Base-by-base conservation (phyloP, 257 asterid species). In the Ocimum tenuiflorum region DNA sequence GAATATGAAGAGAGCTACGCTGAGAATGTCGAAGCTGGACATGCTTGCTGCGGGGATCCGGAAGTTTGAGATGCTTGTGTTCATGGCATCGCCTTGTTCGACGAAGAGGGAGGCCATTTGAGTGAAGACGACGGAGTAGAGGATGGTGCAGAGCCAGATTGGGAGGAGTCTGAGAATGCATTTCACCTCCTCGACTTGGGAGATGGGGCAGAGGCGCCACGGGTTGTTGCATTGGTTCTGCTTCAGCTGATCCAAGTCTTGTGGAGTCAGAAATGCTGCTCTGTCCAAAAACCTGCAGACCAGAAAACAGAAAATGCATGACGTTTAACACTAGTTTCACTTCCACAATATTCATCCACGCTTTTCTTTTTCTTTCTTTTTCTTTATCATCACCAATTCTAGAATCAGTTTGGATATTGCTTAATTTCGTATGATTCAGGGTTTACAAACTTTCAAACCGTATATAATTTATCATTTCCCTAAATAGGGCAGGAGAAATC, bases 41-140 rank as follows among this genome's bases (percentile, higher is more conserved):
- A 94, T 94, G 78, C 97, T 88, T 3, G 97, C 95, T 1, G 97
- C 85, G 0, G 97, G 99, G 65, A 94, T 81, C n/a, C 82, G 64
- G 83, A 94, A 90, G 81, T 76, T 79, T 14, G 82, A 81, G 3
- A 90, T 39, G 8, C 42, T 57, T 0, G 95, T 90, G 33, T 68
- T 83, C 99, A 94, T 94, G 4, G 95, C 88, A 12, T 86, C 97
- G 0, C 99, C 99, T 81, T 94, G 99, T 57, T 86, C 99, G 0
- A 94, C 99, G 7, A 94, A 94, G 23, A 94, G 81, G 0, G 99
- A 94, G 42, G 97, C 99, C 99, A 94, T 94, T 24, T 94, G 99
- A 0, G 99, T 92, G 77, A 85, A 92, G 27, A 87, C 99, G 2
- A 92, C 99, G 0, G 97, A 92, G 56, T 92, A 92, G 70, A 89